Evolutionary conservation across 352 stramenopile genomes (phyloP), one percentile per base, ranked within the genome.

Genomic region (Ochromonadaceae sp.): DNA sequence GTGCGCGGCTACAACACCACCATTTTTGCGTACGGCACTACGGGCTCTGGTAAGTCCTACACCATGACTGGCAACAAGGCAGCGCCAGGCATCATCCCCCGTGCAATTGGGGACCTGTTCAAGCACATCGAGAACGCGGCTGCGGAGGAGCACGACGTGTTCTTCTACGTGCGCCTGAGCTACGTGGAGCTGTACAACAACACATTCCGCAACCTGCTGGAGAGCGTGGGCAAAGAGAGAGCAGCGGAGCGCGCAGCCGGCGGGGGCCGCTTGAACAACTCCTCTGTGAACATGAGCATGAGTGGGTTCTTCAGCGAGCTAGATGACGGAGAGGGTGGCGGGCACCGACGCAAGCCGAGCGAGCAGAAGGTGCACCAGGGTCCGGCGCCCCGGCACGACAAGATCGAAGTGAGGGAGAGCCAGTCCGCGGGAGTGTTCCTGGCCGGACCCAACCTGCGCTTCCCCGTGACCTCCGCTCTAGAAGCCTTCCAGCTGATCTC

Each of bases 101-200:
- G 84, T 3, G 76, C 84, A 0, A 65, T 89, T 1, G 70, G 59
- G 44, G 75, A 90, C n/a, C 62, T 93, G 15, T 76, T 93, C 10
- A 32, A 22, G 69, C 46, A 35, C n/a, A 71, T 73, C 14, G 58
- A 67, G 38, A 22, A 67, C 39, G 44, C 17, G 17, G 39, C 32
- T 1, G 22, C 59, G 25, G 26, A 41, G n/a, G n/a, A 31, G 1
- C 1, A 17, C 28, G 47, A 66, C 32, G 43, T 62, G 5, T 38
- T 68, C 22, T 71, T 85, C 14, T 56, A 78, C 25, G 47, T 93
- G 39, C 73, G 81, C 7, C 78, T 84, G 56, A 88, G 80, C 60
- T 95, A 92, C 60, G 67, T 95, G 26, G 87, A 95, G 69, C 87
- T 95, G 44, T 94, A 95, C 79, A 95, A 95, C 59, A 91, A 95